A percentile compares a stretch with the other conserved stretches of the same genome.
Conservation (phyloP, 1,284 basidiomycete genomes). For the Leucoagaricus sp. region DNA sequence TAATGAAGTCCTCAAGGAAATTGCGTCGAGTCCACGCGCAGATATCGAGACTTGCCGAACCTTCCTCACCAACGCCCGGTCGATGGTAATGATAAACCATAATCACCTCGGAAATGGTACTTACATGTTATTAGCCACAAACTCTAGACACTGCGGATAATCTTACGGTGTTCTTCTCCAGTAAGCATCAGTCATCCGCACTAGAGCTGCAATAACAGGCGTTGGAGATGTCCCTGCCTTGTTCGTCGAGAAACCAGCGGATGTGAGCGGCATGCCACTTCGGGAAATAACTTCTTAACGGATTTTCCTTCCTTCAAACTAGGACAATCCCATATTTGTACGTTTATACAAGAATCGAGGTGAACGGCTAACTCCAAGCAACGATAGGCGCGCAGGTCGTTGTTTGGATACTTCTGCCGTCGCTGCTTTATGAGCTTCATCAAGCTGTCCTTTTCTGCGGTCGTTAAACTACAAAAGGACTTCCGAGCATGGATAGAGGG, state of each 20-base stretch:
- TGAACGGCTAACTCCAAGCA: conserved; percentile 12
- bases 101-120: background rate
- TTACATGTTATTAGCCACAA: conserved; percentile 1
- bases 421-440: conserved; percentile 71
- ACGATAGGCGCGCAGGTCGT: conserved; percentile 63
- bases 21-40: conserved; percentile 32
- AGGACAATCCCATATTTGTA: conserved; percentile 45
- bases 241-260: conserved; percentile 53
- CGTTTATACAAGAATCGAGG: background rate
- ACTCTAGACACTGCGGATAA: conserved; percentile 47
- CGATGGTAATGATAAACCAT: background rate
- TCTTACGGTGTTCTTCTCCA: conserved; percentile 63
- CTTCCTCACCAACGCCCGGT: conserved; percentile 20
- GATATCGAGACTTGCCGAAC: conserved; percentile 29
- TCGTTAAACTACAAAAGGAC: conserved; percentile 61
- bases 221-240: conserved; percentile 35
- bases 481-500: conserved; percentile 65
- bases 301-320: conserved; percentile 8
- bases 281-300: background rate
- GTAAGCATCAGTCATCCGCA: conserved; percentile 30
- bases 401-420: conserved; percentile 79
- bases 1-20: conserved; percentile 33
- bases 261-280: conserved; percentile 32
- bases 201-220: background rate
- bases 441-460: conserved; percentile 73